Evolutionary conservation across 1,284 basidiomycete genomes (phyloP), one percentile per base, ranked within the genome.

Genomic region (Ustilago bromivora): DNA sequence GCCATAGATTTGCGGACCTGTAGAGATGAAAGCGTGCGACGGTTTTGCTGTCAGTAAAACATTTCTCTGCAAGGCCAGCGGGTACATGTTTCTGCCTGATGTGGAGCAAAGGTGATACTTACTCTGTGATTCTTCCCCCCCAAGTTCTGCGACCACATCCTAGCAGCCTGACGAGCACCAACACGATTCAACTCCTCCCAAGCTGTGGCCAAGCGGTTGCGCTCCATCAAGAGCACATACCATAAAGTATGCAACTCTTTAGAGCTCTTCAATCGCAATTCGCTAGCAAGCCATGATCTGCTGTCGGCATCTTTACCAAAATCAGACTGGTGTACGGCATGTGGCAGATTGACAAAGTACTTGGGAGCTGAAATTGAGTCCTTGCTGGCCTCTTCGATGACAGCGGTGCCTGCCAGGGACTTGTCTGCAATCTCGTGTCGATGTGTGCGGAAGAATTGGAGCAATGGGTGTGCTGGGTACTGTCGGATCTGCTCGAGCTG

Each of bases 1-100:
- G 94, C 94, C 94, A 98, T 97, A n/a, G 94, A 92, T 88, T 96
- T 97, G 56, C 93, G 92, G 85, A 92, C 92, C 96, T 98, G 47
- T 32, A 8, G 5, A 19, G 6, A 3, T n/a, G 46, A 23, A 47
- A 51, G 31, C 5, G 23, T 12, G 23, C 23, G 5, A 58, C 7
- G 17, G 7, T 8, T 23, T 10, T 4, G 32, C 4, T 9, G 32
- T 58, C 43, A 58, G 57, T 49, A 35, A 47, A 28, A 11, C 9
- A 23, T 4, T 3, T 15, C n/a, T 17, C 12, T 34, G 19, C 35
- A 19, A 19, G 19, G 32, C 13, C 7, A 40, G 17, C 15, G 35
- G 19, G 10, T 19, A 31, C 10, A 35, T 38, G 43, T 2, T 13
- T 35, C 11, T n/a, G 31, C 19, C 31, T 19, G n/a, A 19, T 46